Percentiles rank a stretch among this genome's conserved stretches.
phyloP scores from a whole-genome alignment of 2,329 filamentous ascomycete species.

The Fusarium subglutinans region DNA sequence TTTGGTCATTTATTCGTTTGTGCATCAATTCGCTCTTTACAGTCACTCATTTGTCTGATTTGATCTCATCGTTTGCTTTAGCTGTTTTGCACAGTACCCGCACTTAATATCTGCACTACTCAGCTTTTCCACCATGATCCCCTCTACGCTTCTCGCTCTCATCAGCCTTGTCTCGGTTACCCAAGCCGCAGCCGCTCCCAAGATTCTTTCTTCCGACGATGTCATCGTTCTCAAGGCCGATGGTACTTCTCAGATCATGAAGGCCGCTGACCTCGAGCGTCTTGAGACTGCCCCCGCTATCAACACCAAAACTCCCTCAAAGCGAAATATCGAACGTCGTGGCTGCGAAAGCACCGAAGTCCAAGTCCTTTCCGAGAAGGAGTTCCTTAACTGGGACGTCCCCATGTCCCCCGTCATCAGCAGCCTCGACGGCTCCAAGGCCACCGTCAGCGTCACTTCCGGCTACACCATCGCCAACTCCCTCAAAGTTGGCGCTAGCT shows the following conservation, averaged over 20 bases:
- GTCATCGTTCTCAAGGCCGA: constrained; percentile 32
- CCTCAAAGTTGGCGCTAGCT: not conserved
- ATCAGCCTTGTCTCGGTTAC: constrained; percentile 28
- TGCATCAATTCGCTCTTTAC: not conserved
- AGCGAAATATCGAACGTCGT: constrained; percentile 1
- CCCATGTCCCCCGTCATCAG: constrained; percentile 37
- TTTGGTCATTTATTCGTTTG: not conserved
- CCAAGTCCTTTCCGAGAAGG: constrained; percentile 29
- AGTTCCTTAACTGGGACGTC: constrained; percentile 38
- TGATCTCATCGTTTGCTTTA: not conserved
- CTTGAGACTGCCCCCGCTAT: constrained; percentile 21
- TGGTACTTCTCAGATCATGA: constrained; percentile 32
- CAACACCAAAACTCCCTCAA: not conserved
- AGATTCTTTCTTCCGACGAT: constrained; percentile 22
- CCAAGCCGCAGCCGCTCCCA: constrained; percentile 16
- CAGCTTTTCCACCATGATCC: constrained; percentile 10
- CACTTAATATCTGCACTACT: not conserved
- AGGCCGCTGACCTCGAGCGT: constrained; percentile 25
- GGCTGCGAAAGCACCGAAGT: constrained; percentile 33
- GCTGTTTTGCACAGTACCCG: not conserved
- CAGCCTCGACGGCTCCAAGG: constrained; percentile 24
- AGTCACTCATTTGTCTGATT: not conserved
- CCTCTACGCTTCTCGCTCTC: constrained; percentile 21
- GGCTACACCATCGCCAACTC: constrained; percentile 33
- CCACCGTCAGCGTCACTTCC: constrained; percentile 14